Evolutionary conservation across 2,329 filamentous ascomycete genomes (phyloP).

Genomic region (Plectosphaerella sp.): DNA sequence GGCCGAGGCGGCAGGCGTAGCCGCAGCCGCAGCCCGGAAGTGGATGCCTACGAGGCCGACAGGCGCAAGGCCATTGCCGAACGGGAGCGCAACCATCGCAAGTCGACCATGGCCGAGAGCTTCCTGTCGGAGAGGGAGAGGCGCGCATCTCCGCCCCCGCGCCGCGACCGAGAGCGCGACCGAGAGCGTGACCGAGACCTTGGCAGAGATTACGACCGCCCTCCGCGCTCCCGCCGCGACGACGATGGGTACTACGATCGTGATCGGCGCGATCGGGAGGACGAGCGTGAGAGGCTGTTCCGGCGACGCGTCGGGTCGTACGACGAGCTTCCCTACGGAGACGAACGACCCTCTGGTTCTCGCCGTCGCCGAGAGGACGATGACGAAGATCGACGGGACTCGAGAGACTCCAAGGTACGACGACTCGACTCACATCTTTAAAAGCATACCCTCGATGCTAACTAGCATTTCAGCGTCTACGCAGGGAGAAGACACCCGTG

Average conservation of each 20-base stretch:
- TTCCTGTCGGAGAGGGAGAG: constrained; percentile 47
- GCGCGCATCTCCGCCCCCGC: constrained; percentile 34
- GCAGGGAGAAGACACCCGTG: constrained; percentile 48
- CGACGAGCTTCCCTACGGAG: constrained; percentile 89
- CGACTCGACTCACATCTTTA: neutral
- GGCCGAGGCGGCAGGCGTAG: constrained; percentile 60
- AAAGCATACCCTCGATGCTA: constrained; percentile 14
- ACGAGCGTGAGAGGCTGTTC: constrained; percentile 84
- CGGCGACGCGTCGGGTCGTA: constrained; percentile 75
- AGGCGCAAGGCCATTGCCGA: constrained; percentile 90
- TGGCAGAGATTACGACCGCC: constrained; percentile 44
- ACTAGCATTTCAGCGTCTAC: constrained; percentile 43
- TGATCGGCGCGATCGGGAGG: constrained; percentile 82
- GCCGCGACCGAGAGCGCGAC: constrained; percentile 35
- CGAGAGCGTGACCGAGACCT: constrained; percentile 37
- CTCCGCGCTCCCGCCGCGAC: constrained; percentile 51
- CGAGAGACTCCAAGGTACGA: constrained; percentile 63
- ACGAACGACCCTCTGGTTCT: constrained; percentile 60
- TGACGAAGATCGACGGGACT: constrained; percentile 64
- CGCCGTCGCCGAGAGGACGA: constrained; percentile 76
- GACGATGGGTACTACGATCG: constrained; percentile 73
- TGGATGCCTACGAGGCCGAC: constrained; percentile 92
- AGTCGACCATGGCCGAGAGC: constrained; percentile 65
- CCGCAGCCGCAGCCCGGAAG: constrained; percentile 83
- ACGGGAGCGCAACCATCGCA: constrained; percentile 88